phyloP scores from a whole-genome alignment of 164 flowering plant species.

The Euptelea pleiosperma region DNA sequence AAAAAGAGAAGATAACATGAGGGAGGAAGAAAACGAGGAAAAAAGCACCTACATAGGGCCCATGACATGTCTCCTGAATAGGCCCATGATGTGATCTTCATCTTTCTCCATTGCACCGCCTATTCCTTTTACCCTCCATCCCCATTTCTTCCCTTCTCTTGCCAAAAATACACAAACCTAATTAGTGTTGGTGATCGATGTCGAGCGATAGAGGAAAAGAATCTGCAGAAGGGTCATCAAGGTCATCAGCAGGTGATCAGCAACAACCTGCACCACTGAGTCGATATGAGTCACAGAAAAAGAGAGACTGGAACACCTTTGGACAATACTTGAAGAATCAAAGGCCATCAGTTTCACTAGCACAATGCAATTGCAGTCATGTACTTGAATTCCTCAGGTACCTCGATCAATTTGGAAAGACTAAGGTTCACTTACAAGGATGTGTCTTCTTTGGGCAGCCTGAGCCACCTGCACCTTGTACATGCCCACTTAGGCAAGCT shows the following conservation, averaged over 20 bases:
- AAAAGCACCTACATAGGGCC: constrained; percentile 47
- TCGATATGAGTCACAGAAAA: constrained; percentile 41
- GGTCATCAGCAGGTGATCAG: constrained; percentile 5
- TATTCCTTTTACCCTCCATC: constrained; percentile 19
- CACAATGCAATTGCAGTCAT: constrained; percentile 36
- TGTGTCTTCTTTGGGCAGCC: constrained; percentile 43
- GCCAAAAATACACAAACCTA: constrained; percentile 9
- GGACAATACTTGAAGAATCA: constrained; percentile 43
- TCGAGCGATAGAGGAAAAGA: constrained; percentile 11
- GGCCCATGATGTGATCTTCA: constrained; percentile 40
- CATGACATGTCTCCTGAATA: constrained; percentile 49
- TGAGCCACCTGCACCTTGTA: constrained; percentile 47
- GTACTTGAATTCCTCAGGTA: constrained; percentile 39
- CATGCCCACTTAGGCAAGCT: constrained; percentile 44
- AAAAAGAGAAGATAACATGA: constrained; percentile 10
- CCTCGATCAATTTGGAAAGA: constrained; percentile 41
- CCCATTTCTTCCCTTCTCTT: constrained; percentile 7
- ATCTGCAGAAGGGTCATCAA: constrained; percentile 21
- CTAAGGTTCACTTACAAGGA: constrained; percentile 40
- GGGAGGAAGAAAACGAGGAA: constrained; percentile 31
- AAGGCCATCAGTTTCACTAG: constrained; percentile 34
- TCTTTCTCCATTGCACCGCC: constrained; percentile 32
- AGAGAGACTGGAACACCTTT: constrained; percentile 45
- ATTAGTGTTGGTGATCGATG: constrained; percentile 8
- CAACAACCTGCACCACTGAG: constrained; percentile 26